Evolutionary conservation across 768 basidiomycete species (phyloP).

Genomic region (Phanerochaete sordida): DNA sequence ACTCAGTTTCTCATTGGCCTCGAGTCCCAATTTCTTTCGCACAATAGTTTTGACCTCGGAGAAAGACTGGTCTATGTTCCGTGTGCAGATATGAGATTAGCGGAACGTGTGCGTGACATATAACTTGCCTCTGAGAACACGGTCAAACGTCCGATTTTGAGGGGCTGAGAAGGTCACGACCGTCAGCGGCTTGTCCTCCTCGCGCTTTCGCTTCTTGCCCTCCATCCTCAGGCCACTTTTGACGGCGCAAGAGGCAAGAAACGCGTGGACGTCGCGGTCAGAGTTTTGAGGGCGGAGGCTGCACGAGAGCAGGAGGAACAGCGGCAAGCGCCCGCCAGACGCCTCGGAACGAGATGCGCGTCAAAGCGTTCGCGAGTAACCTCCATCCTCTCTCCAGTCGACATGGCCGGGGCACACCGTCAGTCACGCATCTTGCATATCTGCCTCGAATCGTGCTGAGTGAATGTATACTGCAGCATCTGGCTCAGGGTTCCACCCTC

Average conservation of each 20-base stretch:
- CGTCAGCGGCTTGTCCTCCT: conserved; percentile 17
- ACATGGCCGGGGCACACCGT: conserved; percentile 28
- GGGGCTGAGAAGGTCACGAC: conserved; percentile 38
- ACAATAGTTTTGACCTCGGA: conserved; percentile 55
- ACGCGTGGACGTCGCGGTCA: conserved; percentile 5
- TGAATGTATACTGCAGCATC: background rate
- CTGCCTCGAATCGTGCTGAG: background rate
- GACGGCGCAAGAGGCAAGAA: background rate
- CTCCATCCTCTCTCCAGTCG: conserved; percentile 14
- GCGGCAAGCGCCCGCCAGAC: background rate
- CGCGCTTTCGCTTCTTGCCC: conserved; percentile 24
- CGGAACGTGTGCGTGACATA: background rate
- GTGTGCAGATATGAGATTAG: background rate
- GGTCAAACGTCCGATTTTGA: conserved; percentile 32
- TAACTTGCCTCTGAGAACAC: conserved; percentile 38
- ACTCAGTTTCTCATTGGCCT: conserved; percentile 30
- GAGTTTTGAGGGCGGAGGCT: background rate
- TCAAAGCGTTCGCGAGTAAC: conserved; percentile 11
- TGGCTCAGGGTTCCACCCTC: conserved; percentile 86
- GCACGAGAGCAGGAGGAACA: background rate
- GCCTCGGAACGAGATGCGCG: background rate
- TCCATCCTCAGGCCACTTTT: conserved; percentile 8
- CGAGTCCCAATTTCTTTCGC: conserved; percentile 56
- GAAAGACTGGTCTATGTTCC: conserved; percentile 34
- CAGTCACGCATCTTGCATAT: conserved; percentile 9